Base-by-base conservation (phyloP, 1,284 basidiomycete species). In the Neonothopanus nambi region DNA sequence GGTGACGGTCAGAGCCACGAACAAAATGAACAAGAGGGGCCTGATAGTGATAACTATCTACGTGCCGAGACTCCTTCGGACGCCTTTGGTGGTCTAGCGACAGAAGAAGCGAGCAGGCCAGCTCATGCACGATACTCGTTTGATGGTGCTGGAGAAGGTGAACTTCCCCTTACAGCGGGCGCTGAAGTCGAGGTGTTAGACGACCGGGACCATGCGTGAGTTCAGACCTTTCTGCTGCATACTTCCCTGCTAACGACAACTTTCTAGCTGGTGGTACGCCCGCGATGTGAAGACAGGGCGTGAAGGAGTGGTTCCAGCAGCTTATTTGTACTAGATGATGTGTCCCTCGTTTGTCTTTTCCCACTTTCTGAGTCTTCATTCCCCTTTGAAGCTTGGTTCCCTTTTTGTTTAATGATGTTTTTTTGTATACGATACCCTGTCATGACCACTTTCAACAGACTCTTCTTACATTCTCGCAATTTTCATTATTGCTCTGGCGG, bases 261-360 rank as follows among this genome's bases (percentile, higher is more conserved):
- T 49, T 59, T 40, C 53, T 58, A 93, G 93, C 50, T 95, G 93
- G 93, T 95, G 93, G 93, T 95, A 91, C 65, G 91, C 89, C 52
- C 81, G 91, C 42, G 90, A 95, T 66, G 74, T 83, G 20, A 80
- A 80, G 50, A 86, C 86, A 48, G 89, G 91, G 15, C 79, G 77
- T 48, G 91, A 95, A 72, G 93, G 93, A 26, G 89, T 95, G 21
- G 89, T 95, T 48, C 93, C 93, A 5, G 89, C 91, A 47, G 86
- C 92, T 56, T 95, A 94, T 77, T 76, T 91, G 72, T 90, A 89
- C 72, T 90, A 77, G 78, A 58, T n/a, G n/a, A n/a, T 28, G 37
- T 35, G n/a, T 20, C 23, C 42, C 12, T 40, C 38, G 12, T 33
- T 33, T 33, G 30, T 13, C 9, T 33, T 33, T 33, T 9, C 30